Percentiles rank a stretch among this genome's conserved stretches.
Evolutionary conservation across 2,329 filamentous ascomycete genomes (phyloP).

Genomic region (Arthrocladium fulminans): DNA sequence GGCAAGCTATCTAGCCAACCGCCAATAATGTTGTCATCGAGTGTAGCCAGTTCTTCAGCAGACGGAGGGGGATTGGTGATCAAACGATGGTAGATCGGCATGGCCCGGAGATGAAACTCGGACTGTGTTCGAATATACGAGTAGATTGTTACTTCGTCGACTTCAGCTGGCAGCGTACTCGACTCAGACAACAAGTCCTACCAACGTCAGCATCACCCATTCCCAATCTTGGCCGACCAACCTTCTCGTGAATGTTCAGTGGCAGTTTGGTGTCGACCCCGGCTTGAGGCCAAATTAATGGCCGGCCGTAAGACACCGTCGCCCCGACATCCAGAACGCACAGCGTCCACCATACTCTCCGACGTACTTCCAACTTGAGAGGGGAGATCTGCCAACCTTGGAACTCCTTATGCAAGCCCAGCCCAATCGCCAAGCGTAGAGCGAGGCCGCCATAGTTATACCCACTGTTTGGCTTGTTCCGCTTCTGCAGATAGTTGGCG

Average conservation of each 20-base stretch:
- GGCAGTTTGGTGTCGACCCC: constrained; percentile 22
- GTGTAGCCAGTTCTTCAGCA: constrained; percentile 32
- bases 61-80: constrained; percentile 36
- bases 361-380: constrained; percentile 33
- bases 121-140: constrained; percentile 36
- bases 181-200: constrained; percentile 28
- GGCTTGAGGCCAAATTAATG: constrained; percentile 38
- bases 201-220: no score
- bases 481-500: constrained; percentile 45
- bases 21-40: constrained; percentile 34
- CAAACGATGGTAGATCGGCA: constrained; percentile 36
- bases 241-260: constrained; percentile 18
- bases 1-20: constrained; percentile 36
- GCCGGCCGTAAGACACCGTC: constrained; percentile 43
- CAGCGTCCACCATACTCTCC: constrained; percentile 23
- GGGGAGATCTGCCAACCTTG: constrained; percentile 39
- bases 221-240: constrained; percentile 5
- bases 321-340: constrained; percentile 33
- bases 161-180: constrained; percentile 30
- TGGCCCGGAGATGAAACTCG: constrained; percentile 36
- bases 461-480: constrained; percentile 43
- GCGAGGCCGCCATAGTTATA: constrained; percentile 47
- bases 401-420: constrained; percentile 45
- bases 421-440: constrained; percentile 41
- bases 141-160: constrained; percentile 34